These are phyloP conservation scores for Kokia cookei DNA, from an alignment of 441 rosid genomes.

Conservation along the genomic window DNA sequence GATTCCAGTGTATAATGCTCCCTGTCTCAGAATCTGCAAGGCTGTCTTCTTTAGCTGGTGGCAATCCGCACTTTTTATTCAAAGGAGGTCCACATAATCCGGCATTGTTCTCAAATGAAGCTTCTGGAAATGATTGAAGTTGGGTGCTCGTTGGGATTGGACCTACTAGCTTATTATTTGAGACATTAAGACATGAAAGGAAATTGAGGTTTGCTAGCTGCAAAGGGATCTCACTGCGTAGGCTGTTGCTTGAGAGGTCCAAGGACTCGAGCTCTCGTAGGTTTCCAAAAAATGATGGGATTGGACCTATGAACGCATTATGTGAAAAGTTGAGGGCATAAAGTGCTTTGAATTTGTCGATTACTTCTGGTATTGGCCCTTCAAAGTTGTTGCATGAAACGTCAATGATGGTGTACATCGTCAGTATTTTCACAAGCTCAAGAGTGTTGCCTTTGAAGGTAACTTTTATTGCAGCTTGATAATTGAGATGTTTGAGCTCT, in stretches of 20 bases:
- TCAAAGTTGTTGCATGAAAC: no score
- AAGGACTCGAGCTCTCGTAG: conserved; percentile 4
- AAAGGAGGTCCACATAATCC: conserved; percentile 44
- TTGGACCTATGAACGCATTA: neutral
- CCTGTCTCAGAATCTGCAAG: no score
- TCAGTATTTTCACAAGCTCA: no score
- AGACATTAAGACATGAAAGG: no score
- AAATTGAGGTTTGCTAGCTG: no score
- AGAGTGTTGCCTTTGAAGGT: conserved; percentile 34
- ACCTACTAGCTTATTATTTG: no score
- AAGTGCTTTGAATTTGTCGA: conserved; percentile 25
- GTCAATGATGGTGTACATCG: no score
- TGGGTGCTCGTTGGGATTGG: no score
- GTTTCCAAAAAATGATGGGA: conserved; percentile 5
- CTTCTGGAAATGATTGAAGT: conserved; percentile 19
- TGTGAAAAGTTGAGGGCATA: neutral
- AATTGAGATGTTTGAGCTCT: conserved; percentile 14
- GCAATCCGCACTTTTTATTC: neutral
- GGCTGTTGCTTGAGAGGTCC: no score
- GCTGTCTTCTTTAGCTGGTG: no score
- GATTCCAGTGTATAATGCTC: no score
- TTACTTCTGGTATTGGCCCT: conserved; percentile 30
- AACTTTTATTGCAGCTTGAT: conserved; percentile 35
- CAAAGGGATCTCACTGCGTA: no score
- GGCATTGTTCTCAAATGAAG: conserved; percentile 21